A percentile compares a stretch with the other conserved stretches of the same genome.
phyloP scores from a whole-genome alignment of 2,329 filamentous ascomycete species.

The Colletotrichum magnum region DNA sequence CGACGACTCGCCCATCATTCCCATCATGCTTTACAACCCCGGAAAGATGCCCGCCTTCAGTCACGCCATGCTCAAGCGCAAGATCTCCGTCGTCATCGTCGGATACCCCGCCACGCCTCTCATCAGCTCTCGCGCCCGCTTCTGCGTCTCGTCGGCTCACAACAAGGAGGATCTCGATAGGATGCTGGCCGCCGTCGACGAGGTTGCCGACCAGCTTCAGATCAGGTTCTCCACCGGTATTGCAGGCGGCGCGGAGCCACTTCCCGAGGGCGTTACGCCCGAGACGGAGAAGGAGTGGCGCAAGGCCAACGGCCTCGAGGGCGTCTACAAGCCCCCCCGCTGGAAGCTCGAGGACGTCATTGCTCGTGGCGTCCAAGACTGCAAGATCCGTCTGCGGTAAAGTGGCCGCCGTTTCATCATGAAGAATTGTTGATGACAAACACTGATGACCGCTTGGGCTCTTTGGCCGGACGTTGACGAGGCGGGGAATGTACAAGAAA shows the following conservation, averaged over 20 bases:
- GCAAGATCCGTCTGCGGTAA: constrained; percentile 79
- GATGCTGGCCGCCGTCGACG: constrained; percentile 88
- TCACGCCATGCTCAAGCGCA: constrained; percentile 97
- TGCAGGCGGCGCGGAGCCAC: constrained; percentile 85
- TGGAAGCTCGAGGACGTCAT: constrained; percentile 91
- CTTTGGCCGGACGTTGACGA: constrained; percentile 23
- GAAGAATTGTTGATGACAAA: constrained; percentile 2
- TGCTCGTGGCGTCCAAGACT: constrained; percentile 79
- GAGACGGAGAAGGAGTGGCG: constrained; percentile 81
- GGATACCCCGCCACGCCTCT: constrained; percentile 97
- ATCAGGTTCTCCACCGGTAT: constrained; percentile 98
- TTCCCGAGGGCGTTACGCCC: constrained; percentile 78
- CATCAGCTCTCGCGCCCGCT: constrained; percentile 93
- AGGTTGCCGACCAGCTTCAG: constrained; percentile 92
- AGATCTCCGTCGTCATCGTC: constrained; percentile 97
- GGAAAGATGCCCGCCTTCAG: constrained; percentile 99
- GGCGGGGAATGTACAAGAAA: constrained; percentile 23
- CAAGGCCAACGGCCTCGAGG: constrained; percentile 74
- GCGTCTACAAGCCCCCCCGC: constrained; percentile 81
- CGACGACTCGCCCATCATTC: constrained; percentile 97
- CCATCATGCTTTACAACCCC: constrained; percentile 95
- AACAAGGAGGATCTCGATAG: constrained; percentile 98
- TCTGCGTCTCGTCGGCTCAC: constrained; percentile 96
- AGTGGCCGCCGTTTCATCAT: background rate
- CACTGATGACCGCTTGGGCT: constrained; percentile 15